A percentile compares a stretch with the other conserved stretches of the same genome.
phyloP scores from a whole-genome alignment of 2,329 filamentous ascomycete genomes.

The Colletotrichum trifolii region DNA sequence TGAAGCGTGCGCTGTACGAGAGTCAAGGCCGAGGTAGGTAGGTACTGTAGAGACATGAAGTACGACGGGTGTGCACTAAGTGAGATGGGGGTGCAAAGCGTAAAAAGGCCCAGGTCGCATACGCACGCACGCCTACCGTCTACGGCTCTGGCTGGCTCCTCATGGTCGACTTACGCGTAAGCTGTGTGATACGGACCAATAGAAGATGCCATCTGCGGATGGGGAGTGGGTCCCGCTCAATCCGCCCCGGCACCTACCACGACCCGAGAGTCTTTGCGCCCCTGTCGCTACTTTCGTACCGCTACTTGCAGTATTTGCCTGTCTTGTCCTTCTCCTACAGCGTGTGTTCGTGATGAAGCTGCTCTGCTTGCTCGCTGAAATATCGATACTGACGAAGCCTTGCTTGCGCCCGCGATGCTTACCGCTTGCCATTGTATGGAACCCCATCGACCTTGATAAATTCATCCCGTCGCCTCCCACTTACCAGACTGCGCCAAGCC shows the following conservation, averaged over 20 bases:
- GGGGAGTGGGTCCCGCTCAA: slow-evolving; percentile 27
- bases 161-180: slow-evolving; percentile 46
- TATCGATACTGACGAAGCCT: too few relatives aligned
- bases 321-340: too few relatives aligned
- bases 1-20: too few relatives aligned
- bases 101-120: slow-evolving; percentile 18
- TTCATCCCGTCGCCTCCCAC: slow-evolving; percentile 26
- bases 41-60: not conserved
- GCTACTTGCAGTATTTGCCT: not conserved
- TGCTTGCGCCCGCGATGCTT: too few relatives aligned
- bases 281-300: slow-evolving; percentile 2
- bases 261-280: slow-evolving; percentile 10
- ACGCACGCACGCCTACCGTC: slow-evolving; percentile 29
- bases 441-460: slow-evolving; percentile 6
- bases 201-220: slow-evolving; percentile 1
- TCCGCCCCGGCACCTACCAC: slow-evolving; percentile 36
- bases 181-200: slow-evolving; percentile 44
- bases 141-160: slow-evolving; percentile 29
- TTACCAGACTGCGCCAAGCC: slow-evolving; percentile 28
- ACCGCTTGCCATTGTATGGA: not conserved
- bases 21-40: too few relatives aligned
- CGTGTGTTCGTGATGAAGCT: too few relatives aligned
- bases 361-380: too few relatives aligned
- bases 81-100: slow-evolving; percentile 22
- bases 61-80: slow-evolving; percentile 5